Conservation (phyloP, 106 monocot genomes). For the Acorus gramineus region DNA sequence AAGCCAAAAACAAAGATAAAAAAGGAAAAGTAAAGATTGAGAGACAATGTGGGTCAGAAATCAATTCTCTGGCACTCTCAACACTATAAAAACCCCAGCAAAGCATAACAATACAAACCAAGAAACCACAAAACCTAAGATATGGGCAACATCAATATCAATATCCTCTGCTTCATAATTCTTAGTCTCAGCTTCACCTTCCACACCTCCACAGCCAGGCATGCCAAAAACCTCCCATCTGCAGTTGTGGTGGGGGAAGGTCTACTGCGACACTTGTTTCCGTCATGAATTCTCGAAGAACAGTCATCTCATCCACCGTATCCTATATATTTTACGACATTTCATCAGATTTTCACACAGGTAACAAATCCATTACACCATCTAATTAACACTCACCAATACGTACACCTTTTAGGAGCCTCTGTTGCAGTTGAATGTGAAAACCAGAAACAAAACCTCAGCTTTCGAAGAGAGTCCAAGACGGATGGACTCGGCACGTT, state of each 20-base stretch:
- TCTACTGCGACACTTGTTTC: conserved; percentile 60
- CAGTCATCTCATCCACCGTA: conserved; percentile 41
- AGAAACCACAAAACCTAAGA: too few relatives aligned
- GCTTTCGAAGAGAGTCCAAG: conserved; percentile 23
- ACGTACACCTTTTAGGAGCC: conserved; percentile 24
- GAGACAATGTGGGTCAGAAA: too few relatives aligned
- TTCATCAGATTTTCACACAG: not conserved
- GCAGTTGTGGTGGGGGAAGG: conserved; percentile 48
- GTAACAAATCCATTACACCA: not conserved
- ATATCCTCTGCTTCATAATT: not conserved
- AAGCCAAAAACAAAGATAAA: too few relatives aligned
- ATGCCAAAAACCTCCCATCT: conserved; percentile 4
- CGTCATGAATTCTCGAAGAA: conserved; percentile 20
- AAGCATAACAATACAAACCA: too few relatives aligned
- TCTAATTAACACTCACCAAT: too few relatives aligned
- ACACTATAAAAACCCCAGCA: too few relatives aligned
- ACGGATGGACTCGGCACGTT: conserved; percentile 37
- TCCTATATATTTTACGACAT: conserved; percentile 1
- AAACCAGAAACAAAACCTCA: not conserved
- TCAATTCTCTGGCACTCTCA: too few relatives aligned
- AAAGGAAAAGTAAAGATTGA: too few relatives aligned
- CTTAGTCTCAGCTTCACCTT: not conserved
- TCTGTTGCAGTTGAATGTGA: conserved; percentile 38
- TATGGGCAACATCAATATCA: not conserved
- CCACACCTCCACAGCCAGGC: conserved; percentile 4